These are phyloP conservation scores for Acanthamoeba healyi DNA, from an alignment of 208 protist genomes.

Conservation along the genomic window DNA sequence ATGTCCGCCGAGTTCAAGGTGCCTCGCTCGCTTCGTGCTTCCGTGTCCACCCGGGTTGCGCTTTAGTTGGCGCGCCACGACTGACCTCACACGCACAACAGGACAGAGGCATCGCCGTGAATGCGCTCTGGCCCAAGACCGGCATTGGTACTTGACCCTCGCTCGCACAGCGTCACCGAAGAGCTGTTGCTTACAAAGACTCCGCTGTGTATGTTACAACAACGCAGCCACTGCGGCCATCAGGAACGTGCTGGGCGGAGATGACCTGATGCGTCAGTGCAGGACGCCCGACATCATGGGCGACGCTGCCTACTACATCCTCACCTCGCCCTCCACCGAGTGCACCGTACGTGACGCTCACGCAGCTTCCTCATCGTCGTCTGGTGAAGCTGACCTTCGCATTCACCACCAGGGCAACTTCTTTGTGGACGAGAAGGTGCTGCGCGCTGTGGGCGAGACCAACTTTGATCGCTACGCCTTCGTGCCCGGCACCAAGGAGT, in stretches of 20 bases:
- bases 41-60: not conserved
- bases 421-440: constrained; percentile 74
- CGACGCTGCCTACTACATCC: constrained; percentile 85
- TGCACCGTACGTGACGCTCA: constrained; percentile 31
- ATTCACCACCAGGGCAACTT: constrained; percentile 57
- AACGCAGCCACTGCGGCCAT: constrained; percentile 77
- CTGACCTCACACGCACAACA: no score
- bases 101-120: constrained; percentile 80
- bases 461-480: constrained; percentile 25
- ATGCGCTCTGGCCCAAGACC: constrained; percentile 89
- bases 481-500: constrained; percentile 46
- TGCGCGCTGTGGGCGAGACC: constrained; percentile 50
- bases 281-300: constrained; percentile 86
- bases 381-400: no score
- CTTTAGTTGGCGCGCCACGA: no score
- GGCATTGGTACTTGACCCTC: constrained; percentile 78
- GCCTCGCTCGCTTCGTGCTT: not conserved
- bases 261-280: constrained; percentile 78
- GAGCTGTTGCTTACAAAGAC: no score
- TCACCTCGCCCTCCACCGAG: constrained; percentile 77
- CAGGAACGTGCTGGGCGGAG: constrained; percentile 78
- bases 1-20: constrained; percentile 87
- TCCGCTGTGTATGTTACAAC: no score
- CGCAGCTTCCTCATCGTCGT: not conserved
- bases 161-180: no score